Evolutionary conservation across 768 basidiomycete species (phyloP), one percentile per base, ranked within the genome.

Genomic region (Amanita subjunquillea): DNA sequence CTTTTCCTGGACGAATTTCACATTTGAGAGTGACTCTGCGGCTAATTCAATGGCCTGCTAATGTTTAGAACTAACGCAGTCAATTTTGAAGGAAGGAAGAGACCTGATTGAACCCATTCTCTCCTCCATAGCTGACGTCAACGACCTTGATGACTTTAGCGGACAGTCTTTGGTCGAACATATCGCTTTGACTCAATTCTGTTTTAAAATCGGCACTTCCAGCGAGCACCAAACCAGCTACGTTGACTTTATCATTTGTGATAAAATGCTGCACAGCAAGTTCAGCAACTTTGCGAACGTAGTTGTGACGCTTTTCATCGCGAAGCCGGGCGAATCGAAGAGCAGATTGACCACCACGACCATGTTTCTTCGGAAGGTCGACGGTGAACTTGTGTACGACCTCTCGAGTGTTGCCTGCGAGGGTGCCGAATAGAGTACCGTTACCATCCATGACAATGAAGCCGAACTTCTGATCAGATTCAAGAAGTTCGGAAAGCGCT

Each of bases 401-500:
- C 59, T 97, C 94, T 57, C 96, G 91, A 17, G 96, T 95, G 70
- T 98, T 98, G 45, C 96, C 96, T 0, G 95, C 83, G 52, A 99
- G 81, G 3, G 87, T 89, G 54, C 96, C 96, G 61, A 97, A 98
- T 34, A 99, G 84, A 4, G 92, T 89, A 36, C 95, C 95, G 68
- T 96, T 97, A 74, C 92, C 91, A 63, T 96, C 95, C 95, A 98
- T 98, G 64, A 98, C 91, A 67, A 99, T 96, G 77, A 99, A 99
- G 27, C 93, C 96, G 67, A 98, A 99, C 63, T 91, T 89, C 58
- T 90, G 88, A 67, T 99, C 96, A 17, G 90, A 93, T 69, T 98
- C 95, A 56, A 99, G 80, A 45, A 99, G 83, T 64, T 98, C 96
- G 27, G 91, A 89, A 22, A 99, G 79, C 0, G 93, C 94, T 63